Evolutionary conservation across 768 basidiomycete species (phyloP).

Genomic region (Pulveroboletus sp.): DNA sequence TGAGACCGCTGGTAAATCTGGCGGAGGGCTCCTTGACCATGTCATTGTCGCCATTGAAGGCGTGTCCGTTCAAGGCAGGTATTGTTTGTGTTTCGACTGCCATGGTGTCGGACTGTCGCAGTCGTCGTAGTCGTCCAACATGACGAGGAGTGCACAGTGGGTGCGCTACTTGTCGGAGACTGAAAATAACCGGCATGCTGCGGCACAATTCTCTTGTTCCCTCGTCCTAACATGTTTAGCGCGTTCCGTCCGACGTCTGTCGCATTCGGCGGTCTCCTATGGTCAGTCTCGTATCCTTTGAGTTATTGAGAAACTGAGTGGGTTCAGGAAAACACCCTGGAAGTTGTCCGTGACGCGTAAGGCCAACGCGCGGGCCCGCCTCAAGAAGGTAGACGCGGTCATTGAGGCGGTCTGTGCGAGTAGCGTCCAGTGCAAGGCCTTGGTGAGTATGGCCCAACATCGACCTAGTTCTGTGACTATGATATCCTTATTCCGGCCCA

Average conservation of each 20-base stretch:
- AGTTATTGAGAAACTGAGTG: background rate
- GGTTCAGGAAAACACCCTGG: conserved; percentile 88
- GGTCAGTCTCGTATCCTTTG: conserved; percentile 41
- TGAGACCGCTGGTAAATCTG: conserved; percentile 79
- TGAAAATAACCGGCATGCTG: conserved; percentile 21
- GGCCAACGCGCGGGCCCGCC: conserved; percentile 80
- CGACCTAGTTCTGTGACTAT: background rate
- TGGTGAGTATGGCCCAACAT: conserved; percentile 49
- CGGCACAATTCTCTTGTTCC: conserved; percentile 14
- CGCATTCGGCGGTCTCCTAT: conserved; percentile 74
- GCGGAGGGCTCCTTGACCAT: conserved; percentile 35
- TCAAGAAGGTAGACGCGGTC: conserved; percentile 91
- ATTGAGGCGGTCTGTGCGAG: conserved; percentile 83
- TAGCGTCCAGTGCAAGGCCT: conserved; percentile 69
- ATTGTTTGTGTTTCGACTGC: conserved; percentile 41
- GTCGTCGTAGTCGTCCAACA: conserved; percentile 20
- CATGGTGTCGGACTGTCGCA: conserved; percentile 35
- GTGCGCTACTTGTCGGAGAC: conserved; percentile 18
- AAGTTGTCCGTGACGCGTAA: conserved; percentile 88
- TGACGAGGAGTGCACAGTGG: background rate
- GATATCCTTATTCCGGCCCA: conserved; percentile 27
- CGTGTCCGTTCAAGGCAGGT: conserved; percentile 37
- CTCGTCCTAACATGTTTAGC: conserved; percentile 61
- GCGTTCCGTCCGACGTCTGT: conserved; percentile 72
- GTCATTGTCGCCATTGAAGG: conserved; percentile 38